Percentiles rank a stretch among this genome's conserved stretches.
Conservation (phyloP, 208 protist genomes). For the Acanthamoeba lenticulata region DNA sequence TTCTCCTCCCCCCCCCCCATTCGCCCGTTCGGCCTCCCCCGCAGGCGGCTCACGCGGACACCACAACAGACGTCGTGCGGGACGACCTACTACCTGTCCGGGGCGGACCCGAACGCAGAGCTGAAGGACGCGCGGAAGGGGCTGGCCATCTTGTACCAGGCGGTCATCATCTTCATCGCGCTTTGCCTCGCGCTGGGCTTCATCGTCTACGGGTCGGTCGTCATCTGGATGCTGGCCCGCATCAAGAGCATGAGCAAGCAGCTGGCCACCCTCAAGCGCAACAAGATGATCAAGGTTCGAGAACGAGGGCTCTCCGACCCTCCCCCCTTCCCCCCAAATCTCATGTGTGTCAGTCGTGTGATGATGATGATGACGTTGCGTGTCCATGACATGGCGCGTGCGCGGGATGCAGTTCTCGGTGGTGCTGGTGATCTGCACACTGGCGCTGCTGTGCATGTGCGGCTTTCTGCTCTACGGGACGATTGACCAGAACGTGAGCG, state of each 20-base stretch:
- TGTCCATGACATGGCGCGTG: too few species aligned
- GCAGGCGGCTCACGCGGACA: too few species aligned
- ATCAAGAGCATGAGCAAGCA: conserved; percentile 39
- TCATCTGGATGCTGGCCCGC: neutral
- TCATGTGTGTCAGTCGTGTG: neutral
- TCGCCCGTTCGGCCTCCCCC: neutral
- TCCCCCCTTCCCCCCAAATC: neutral
- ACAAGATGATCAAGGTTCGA: conserved; percentile 1
- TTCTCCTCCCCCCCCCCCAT: too few species aligned
- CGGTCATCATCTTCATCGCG: conserved; percentile 7
- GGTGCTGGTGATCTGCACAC: conserved; percentile 7
- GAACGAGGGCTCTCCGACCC: too few species aligned
- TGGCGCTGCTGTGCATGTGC: conserved; percentile 39
- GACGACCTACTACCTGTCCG: neutral
- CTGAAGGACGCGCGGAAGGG: neutral
- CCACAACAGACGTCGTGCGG: conserved; percentile 17
- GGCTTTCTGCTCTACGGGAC: conserved; percentile 49
- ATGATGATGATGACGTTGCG: too few species aligned
- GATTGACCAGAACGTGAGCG: conserved; percentile 37
- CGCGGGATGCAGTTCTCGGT: neutral
- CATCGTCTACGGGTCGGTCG: neutral
- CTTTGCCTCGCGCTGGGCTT: neutral
- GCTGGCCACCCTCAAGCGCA: conserved; percentile 1
- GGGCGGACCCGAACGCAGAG: neutral
- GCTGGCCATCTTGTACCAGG: conserved; percentile 31